Base-by-base conservation (phyloP, 2,329 filamentous ascomycete species). In the Trichoderma endophyticum region DNA sequence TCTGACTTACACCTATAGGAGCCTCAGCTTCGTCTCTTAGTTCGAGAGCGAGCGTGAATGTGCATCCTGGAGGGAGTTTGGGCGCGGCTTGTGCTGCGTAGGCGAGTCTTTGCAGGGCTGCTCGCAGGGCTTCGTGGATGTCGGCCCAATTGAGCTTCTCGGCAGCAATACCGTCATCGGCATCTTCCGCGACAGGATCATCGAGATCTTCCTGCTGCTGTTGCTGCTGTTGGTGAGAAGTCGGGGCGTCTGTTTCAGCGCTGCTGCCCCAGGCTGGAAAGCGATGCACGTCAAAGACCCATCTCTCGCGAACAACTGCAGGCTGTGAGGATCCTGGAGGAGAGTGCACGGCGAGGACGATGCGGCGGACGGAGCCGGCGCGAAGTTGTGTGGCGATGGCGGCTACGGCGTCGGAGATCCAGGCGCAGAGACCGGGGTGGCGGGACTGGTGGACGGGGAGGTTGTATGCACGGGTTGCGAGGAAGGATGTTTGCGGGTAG, bases 381-480 rank as follows among this genome's bases (percentile, higher is more conserved):
- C 92, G 86, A 43, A 97, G 86, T 82, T 97, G 92, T 4, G 84
- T 85, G 73, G 89, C 86, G 26, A 94, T 88, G 43, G 93, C 92
- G 74, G 90, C 84, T 56, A 96, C 88, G 75, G 94, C 93, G 80
- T 96, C 92, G 78, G 87, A 89, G 81, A 97, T 90, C 92, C 95
- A 98, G 77, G 89, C 84, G 85, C 93, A 97, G 75, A 97, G 92
- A 76, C 89, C 89, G 0, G 95, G 93, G 81, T 97, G 94, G 72
- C 94, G 92, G 73, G 90, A 95, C 80, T 97, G 94, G 77, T 92
- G 91, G 60, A 97, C 92, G 34, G 93, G 88, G 72, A 94, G 90
- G 82, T 95, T 94, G 85, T 95, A 95, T 77, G 93, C 94, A 74
- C 92, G 89, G 51, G 91, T 89, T 56, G 91, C 89, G 72, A 95